Evolutionary conservation across 164 flowering plant species (phyloP), one percentile per base, ranked within the genome.

Genomic region (Kingdonia uniflora): DNA sequence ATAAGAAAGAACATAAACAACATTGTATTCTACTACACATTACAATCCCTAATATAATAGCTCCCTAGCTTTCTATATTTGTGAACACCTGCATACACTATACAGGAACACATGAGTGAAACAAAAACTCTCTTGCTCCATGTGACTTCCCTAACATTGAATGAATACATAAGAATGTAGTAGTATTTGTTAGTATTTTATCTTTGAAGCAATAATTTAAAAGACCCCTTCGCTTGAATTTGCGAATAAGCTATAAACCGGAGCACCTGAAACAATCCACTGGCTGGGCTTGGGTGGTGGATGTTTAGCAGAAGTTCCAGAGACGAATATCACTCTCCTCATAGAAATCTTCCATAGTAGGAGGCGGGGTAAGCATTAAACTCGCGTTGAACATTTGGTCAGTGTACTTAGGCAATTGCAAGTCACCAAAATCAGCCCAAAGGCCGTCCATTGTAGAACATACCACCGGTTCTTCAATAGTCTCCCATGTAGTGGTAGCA

Each of bases 241-340:
- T 4, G 35, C 35, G 35, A 29, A 29, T 8, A 8, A 29, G 8
- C 6, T 8, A 29, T 29, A 4, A 3, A 4, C 35, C 4, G 35
- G 8, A 29, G 35, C 35, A 29, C 35, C 8, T 29, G 35, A n/a
- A 29, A 29, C 8, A 29, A 29, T 29, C 3, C 19, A 16, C 5
- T 0, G 13, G n/a, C 5, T 43, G 19, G 21, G 19, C 19, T 44
- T 16, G 7, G 14, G 2, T 15, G 20, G 25, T 49, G 14, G 19
- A 11, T 35, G 22, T 15, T 37, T 54, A 69, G 55, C 73, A 69
- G 38, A 69, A 69, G 64, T 59, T 65, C 73, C 73, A 69, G 3
- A 69, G 56, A 11, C 56, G 51, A 47, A 69, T 50, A 52, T 69
- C 69, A 15, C 56, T 41, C 20, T 52, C 70, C 41, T 69, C 73